Base-by-base conservation (phyloP, 306 rosid species). In the Neltuma alba region DNA sequence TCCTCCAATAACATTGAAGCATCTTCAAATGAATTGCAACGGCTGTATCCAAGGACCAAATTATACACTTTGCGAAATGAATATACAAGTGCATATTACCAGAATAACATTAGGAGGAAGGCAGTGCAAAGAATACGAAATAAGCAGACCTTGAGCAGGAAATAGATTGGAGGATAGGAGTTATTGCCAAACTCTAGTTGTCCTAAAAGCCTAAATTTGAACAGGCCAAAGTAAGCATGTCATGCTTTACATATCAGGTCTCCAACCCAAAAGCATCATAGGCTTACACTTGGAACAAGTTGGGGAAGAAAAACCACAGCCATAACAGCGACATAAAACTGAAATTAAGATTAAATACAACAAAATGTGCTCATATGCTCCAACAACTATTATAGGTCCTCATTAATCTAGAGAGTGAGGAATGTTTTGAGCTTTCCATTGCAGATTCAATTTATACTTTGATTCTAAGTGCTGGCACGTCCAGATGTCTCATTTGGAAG, bases 1-100 rank as follows among this genome's bases (percentile, higher is more conserved):
- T 89, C 92, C 70, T 93, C 98, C 88, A 92, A 83, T 76, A 95
- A 72, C 90, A 88, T 89, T 37, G 99, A 90, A 83, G 99, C 99
- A 42, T 89, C 88, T 41, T 79, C 93, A 64, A 87, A 87, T 18
- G 99, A 91, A 82, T 90, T 86, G 44, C 97, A 95, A 31, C 89
- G 91, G 73, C 99, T 95, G 89, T 90, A 88, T 82, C 62, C 80
- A 75, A 72, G 47, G 67, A 69, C 44, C 80, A 77, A 78, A 79
- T 75, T 55, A 78, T 70, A 68, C 76, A 57, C 52, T 52, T 70
- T 11, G 44, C 68, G 45, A 80, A 66, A 73, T 61, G 74, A 47
- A 70, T 36, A 44, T n/a, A 62, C 48, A 61, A 31, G 47, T 34
- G 69, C 11, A 83, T 10, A 38, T 52, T 65, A 23, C 64, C 15